Evolutionary conservation across 2,329 filamentous ascomycete species (phyloP), one percentile per base, ranked within the genome.

Genomic region (Pseudodiploospora longispora): DNA sequence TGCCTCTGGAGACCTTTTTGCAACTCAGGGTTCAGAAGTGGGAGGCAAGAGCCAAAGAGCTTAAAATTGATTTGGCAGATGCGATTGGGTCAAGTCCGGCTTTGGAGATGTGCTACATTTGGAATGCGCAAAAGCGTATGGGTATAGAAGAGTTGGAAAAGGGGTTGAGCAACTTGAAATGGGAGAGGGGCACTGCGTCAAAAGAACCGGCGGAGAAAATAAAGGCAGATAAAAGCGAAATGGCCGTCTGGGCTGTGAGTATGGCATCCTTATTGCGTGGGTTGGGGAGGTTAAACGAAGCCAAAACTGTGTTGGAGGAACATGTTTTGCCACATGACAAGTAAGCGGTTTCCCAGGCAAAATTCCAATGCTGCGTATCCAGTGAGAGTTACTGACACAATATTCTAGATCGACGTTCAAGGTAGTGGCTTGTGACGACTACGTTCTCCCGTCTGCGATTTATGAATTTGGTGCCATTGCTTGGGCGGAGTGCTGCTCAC

Each of bases 101-200:
- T 1, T 79, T 89, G 56, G 93, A 97, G 68, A 95, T 97, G 85
- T 82, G 85, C 9, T 95, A 91, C 61, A 80, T 97, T 55, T 97
- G 90, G 90, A 90, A 87, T 57, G 91, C 90, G 1, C 81, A 80
- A 54, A 91, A 87, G 64, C 80, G 88, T 43, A 94, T 95, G 87
- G 70, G 76, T 2, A 55, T 66, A 1, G 66, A 67, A 0, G 77
- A 91, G 47, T 69, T 95, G 10, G 69, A 83, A 39, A 66, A 71
- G 36, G 86, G 81, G 0, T 60, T 87, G 33, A 64, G 60, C 1
- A 74, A 75, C n/a, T 65, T 95, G 8, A 68, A 71, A 0, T 95
- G 78, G 77, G 66, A 69, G 27, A 63, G 88, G 66, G 82, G 78
- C 39, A 78, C 77, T 1, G 68, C 66, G 5, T 50, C 61, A 4